Base-by-base conservation (phyloP, 768 basidiomycete genomes). In the Inosperma sp. region DNA sequence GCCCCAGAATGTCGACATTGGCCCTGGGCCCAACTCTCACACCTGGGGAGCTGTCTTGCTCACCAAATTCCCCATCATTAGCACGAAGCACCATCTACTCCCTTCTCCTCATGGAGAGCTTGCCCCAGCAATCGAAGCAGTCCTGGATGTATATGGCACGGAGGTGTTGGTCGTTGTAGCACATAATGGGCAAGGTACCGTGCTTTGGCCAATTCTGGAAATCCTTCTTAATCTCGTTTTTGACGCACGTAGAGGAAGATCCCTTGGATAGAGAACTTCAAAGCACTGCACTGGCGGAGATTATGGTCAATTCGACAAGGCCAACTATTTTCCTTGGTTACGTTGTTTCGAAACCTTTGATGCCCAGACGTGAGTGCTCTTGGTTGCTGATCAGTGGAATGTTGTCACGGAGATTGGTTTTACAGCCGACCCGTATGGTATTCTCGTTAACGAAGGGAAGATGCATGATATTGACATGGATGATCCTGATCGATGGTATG, bases 171-270 rank as follows among this genome's bases (percentile, higher is more conserved):
- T 93, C 0, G 73, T 94, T n/a, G 87, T 94, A 8, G 77, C 89
- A 0, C 93, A 95, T 57, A 94, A 95, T 62, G 93, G 93, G 5
- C 93, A 95, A 77, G 88, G 88, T 86, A 54, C 10, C 52, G 10
- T 19, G 29, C 16, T 21, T 14, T 0, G 13, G 31, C 47, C 17
- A 16, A 26, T 26, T 12, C 16, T 34, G 2, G 1, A 6, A 26
- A 19, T 35, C 19, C n/a, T 42, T 22, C 8, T 9, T 22, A 14
- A 44, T 25, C 25, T 25, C 46, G 1, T 30, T 16, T 17, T 34
- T 33, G n/a, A n/a, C n/a, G n/a, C n/a, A n/a, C n/a, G n/a, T 30
- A 90, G 92, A 94, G 78, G 88, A 93, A 63, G 90, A 93, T 40
- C 79, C 86, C 0, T 65, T 92, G n/a, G 93, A 95, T 63, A 79